These are phyloP conservation scores for Dictyostelium brefeldianum DNA, from an alignment of 78 protist species.

Conservation along the genomic window DNA sequence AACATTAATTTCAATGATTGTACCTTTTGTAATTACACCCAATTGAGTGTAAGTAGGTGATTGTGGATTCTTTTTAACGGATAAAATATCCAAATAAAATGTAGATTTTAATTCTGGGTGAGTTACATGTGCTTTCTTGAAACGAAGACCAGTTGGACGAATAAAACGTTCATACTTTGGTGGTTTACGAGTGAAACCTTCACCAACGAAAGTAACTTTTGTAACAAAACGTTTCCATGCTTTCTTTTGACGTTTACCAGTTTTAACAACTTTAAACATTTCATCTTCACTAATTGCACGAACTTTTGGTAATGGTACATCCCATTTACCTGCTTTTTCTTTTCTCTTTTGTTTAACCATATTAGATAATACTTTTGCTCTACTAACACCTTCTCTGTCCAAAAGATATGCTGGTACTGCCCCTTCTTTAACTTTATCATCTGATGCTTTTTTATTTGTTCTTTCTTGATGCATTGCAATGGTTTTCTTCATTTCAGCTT, in stretches of 20 bases:
- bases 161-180: conserved; percentile 99
- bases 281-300: conserved; percentile 95
- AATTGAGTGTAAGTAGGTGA: conserved; percentile 96
- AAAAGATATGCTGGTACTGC: conserved; percentile 99
- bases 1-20: conserved; percentile 99
- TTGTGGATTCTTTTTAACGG: conserved; percentile 98
- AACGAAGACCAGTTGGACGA: conserved; percentile 98
- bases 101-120: conserved; percentile 99
- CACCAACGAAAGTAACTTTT: conserved; percentile 98
- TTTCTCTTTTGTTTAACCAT: conserved; percentile 99
- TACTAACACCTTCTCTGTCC: conserved; percentile 96
- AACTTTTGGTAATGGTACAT: conserved; percentile 99
- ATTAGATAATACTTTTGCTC: conserved; percentile 97
- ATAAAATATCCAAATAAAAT: conserved; percentile 97
- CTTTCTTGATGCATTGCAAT: conserved; percentile 96
- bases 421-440: conserved; percentile 91
- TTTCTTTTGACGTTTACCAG: conserved; percentile 98
- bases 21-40: conserved; percentile 99
- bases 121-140: conserved; percentile 98
- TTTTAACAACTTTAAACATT: conserved; percentile 95
- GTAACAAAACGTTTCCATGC: conserved; percentile 99
- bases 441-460: conserved; percentile 89
- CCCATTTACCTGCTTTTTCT: conserved; percentile 99
- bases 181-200: conserved; percentile 98
- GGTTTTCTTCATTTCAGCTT: conserved; percentile 96